Base-by-base conservation (phyloP, 2,329 filamentous ascomycete genomes). In the Gaeumannomyces tritici region DNA sequence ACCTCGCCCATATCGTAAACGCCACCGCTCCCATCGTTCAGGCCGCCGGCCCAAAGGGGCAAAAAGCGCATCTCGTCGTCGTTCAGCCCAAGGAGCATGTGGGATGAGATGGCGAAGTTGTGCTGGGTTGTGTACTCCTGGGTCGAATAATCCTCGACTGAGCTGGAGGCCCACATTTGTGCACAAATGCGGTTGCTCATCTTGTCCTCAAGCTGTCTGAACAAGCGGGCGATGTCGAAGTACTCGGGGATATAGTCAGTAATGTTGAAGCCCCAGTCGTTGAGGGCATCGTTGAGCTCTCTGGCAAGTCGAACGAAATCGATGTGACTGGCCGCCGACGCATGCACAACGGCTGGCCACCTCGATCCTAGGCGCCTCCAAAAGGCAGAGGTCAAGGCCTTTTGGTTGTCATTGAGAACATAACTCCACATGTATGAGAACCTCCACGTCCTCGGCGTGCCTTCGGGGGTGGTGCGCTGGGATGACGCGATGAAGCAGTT, bases 41-140 rank as follows among this genome's bases (percentile, higher is more conserved):
- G 71, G 1, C 76, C 87, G 4, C 82, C 86, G 0, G 85, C 86
- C 85, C 85, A 89, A 4, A 89, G 74, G 0, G 87, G 86, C 3
- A 89, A 75, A 65, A 80, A 89, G 63, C 82, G 82, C 66, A 83
- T 79, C 72, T 90, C 87, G 2, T 81, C 4, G 9, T 83, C 77
- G 0, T 74, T 73, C 1, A 89, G 76, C 6, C 76, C 79, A 0
- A 86, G 76, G 0, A 87, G 70, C 28, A 83, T 65, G 65, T 83
- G 79, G 3, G 73, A 71, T 0, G 75, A 78, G 3, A 60, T 55
- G 1, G 11, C 7, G 59, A 55, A n/a, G 24, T 54, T 26, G 42
- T 55, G 59, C 12, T 51, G 42, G 18, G 13, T 4, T 13, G 42
- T n/a, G n/a, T n/a, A 2, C 31, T 33, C 6, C n/a, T n/a, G n/a